A percentile compares a stretch with the other conserved stretches of the same genome.
These are phyloP conservation scores for Suillus weaverae DNA, from an alignment of 768 basidiomycete genomes.

Conservation along the genomic window DNA sequence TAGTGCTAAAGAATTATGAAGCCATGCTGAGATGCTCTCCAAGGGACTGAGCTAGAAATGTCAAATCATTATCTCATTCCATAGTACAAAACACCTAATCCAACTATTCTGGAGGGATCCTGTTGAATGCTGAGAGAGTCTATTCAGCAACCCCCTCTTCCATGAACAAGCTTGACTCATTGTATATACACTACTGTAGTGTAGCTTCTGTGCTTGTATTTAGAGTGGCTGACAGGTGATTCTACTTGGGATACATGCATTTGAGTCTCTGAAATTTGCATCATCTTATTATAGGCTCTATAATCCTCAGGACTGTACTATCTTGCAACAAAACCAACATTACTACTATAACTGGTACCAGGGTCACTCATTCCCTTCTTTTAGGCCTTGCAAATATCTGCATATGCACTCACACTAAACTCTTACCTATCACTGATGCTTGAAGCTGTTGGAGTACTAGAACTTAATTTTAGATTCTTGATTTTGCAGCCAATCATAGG, in stretches of 20 bases:
- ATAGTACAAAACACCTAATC: conserved; percentile 24
- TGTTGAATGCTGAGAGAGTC: conserved; percentile 24
- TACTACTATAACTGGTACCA: conserved; percentile 7
- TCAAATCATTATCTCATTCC: conserved; percentile 3
- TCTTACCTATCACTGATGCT: conserved; percentile 33
- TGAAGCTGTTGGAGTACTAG: conserved; percentile 26
- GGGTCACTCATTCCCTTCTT: conserved; percentile 13
- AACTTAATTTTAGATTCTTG: conserved; percentile 39
- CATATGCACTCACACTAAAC: conserved; percentile 15
- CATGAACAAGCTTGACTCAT: conserved; percentile 21
- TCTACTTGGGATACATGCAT: conserved; percentile 27
- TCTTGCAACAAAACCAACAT: conserved; percentile 34
- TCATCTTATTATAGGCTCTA: conserved; percentile 18
- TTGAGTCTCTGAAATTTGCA: conserved; percentile 7
- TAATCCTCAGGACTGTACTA: conserved; percentile 30
- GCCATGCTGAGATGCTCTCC: conserved; percentile 21
- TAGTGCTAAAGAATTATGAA: conserved; percentile 26
- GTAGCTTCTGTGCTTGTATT: conserved; percentile 12
- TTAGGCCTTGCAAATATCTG: conserved; percentile 17
- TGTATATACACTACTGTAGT: conserved; percentile 13
- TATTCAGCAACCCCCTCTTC: conserved; percentile 23
- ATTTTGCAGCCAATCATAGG: conserved; percentile 37
- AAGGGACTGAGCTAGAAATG: conserved; percentile 23
- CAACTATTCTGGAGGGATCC: conserved; percentile 27
- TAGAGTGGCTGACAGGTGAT: conserved; percentile 25